These are phyloP conservation scores for Rhizophagus sp. DNA, from an alignment of 192 early-diverging fungal species.

Conservation along the genomic window DNA sequence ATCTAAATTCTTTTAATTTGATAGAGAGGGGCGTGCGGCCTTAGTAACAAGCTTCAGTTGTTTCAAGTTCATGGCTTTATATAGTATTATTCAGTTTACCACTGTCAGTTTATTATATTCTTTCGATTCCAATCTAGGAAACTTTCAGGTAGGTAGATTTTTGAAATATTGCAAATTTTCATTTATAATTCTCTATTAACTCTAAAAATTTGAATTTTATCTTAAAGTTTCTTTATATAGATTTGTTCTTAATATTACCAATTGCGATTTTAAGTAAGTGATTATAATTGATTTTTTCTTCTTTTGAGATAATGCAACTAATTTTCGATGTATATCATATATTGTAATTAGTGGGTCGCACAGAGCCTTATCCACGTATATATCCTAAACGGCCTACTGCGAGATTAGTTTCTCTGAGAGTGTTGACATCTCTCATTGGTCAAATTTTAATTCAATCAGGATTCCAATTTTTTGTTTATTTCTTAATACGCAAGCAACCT, in stretches of 20 bases:
- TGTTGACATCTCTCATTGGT: slow-evolving; percentile 87
- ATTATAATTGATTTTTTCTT: background rate
- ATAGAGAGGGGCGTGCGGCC: slow-evolving; percentile 90
- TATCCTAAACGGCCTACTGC: slow-evolving; percentile 86
- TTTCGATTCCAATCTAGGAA: slow-evolving; percentile 85
- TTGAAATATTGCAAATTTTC: background rate
- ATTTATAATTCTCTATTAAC: background rate
- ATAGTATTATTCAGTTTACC: slow-evolving; percentile 96
- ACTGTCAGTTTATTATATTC: slow-evolving; percentile 90
- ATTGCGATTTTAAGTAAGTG: slow-evolving; percentile 70
- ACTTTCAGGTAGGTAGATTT: slow-evolving; percentile 65
- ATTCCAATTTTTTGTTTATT: slow-evolving; percentile 79
- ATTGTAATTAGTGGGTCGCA: slow-evolving; percentile 75
- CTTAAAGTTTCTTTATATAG: slow-evolving; percentile 88
- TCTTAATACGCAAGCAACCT: slow-evolving; percentile 68
- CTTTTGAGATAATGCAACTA: background rate
- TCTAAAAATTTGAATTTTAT: slow-evolving; percentile 40
- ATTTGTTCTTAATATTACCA: slow-evolving; percentile 88
- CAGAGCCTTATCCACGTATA: slow-evolving; percentile 73
- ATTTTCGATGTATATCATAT: background rate
- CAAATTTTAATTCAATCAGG: slow-evolving; percentile 81
- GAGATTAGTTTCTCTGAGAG: slow-evolving; percentile 84
- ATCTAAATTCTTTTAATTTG: background rate
- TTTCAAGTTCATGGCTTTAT: slow-evolving; percentile 99
- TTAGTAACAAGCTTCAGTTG: slow-evolving; percentile 97